Conservation (phyloP, 768 basidiomycete species). For the Lactarius sanguifluus region DNA sequence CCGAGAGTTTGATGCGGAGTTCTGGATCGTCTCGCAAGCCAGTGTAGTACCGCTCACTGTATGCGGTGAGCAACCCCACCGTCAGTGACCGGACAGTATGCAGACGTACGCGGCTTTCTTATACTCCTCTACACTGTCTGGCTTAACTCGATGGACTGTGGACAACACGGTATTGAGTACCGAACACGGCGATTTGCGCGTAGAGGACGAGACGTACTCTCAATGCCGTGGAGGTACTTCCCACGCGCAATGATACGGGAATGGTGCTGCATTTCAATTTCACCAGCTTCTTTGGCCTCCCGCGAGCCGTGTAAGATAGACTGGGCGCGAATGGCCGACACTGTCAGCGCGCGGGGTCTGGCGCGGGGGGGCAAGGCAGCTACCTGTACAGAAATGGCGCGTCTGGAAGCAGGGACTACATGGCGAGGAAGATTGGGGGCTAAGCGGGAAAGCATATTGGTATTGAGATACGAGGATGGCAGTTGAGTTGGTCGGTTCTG, state of each 20-base stretch:
- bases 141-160: conserved; percentile 83
- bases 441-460: conserved; percentile 32
- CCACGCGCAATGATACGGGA: conserved; percentile 87
- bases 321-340: conserved; percentile 43
- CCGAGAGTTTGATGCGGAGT: conserved; percentile 83
- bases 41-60: conserved; percentile 80
- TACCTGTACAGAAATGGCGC: conserved; percentile 39
- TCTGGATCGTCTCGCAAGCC: conserved; percentile 72
- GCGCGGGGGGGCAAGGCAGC: conserved; percentile 26
- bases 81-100: conserved; percentile 5
- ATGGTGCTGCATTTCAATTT: conserved; percentile 75
- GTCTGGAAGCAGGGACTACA: conserved; percentile 24
- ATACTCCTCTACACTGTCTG: conserved; percentile 78
- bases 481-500: not conserved
- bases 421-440: conserved; percentile 29
- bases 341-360: conserved; percentile 30
- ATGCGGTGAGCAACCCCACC: conserved; percentile 19
- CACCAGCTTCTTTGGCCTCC: conserved; percentile 82
- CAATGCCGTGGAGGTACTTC: conserved; percentile 91
- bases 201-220: conserved; percentile 52
- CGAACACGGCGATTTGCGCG: conserved; percentile 8
- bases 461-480: not conserved
- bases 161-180: conserved; percentile 18
- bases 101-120: conserved; percentile 77
- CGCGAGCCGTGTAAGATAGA: conserved; percentile 91